Evolutionary conservation across 2,329 filamentous ascomycete genomes (phyloP), one percentile per base, ranked within the genome.

Genomic region (Biscogniauxia sp.): DNA sequence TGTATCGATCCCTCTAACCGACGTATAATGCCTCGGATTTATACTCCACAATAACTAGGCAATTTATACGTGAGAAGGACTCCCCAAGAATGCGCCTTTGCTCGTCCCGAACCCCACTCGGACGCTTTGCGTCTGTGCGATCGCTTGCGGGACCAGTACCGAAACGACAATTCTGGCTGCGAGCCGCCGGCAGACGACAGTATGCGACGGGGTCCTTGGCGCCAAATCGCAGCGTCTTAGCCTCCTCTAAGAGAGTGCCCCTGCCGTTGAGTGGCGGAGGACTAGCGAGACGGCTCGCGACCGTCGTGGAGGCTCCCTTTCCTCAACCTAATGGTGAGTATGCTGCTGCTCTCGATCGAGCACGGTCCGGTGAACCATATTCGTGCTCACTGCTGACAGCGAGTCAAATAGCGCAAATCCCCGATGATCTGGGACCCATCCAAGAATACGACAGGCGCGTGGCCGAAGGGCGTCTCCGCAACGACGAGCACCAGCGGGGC

Each of bases 401-500:
- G 19, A 51, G 50, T 23, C 52, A 17, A 51, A 57, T 51, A 69
- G 64, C 52, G 50, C 57, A 59, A 50, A 60, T 60, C 28, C 26
- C 62, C 11, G 76, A 78, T 53, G 72, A 76, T 51, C 73, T 80
- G 63, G 93, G 93, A 0, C 95, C 95, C 2, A 83, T 98, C 71
- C 84, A 88, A 65, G 94, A 98, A 76, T 99, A 99, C 75, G 90
- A 97, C 74, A 82, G 84, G 61, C 86, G 94, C 53, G 93, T 99
- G 8, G 81, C 87, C 53, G 79, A 82, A 51, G 92, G 93, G 11
- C 80, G 85, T 54, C 75, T 99, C 65, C 85, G 90, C 65, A 92
- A 98, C 74, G 95, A 99, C 74, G 87, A 92, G 66, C 91, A 97
- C 76, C 95, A 99, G 76, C 82, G 95, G 82, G 92, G 88, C 51